Base-by-base conservation (phyloP, 2,329 filamentous ascomycete genomes). In the Colletotrichum liriopes region DNA sequence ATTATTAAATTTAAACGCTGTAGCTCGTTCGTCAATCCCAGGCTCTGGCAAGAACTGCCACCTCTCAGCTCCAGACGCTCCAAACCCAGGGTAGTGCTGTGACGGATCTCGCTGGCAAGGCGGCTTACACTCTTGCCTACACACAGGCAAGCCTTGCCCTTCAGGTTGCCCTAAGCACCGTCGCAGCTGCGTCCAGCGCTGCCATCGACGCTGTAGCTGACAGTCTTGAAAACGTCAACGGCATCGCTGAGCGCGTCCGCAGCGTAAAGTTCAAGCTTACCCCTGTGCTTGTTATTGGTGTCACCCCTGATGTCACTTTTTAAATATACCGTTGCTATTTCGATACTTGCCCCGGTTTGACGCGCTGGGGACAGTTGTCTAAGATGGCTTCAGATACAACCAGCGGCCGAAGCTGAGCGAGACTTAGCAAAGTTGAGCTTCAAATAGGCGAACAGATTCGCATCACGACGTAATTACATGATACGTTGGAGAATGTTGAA, bases 81-180 rank as follows among this genome's bases (percentile, higher is more conserved):
- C 49, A 56, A 20, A 18, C n/a, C 51, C 49, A 56, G 39, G 11
- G 20, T 20, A 37, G 11, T 7, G 35, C 37, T 18, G 23, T 47
- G 35, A 18, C 39, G 14, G 62, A 65, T 23, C 1, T 3, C 9
- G 16, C 1, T 49, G n/a, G n/a, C 26, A 54, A 52, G 18, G 49
- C 61, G 6, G 61, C 61, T 1, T 64, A 43, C 37, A 45, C 11
- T 18, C 37, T 54, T 9, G 61, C 61, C 1, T 54, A n/a, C 26
- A 64, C 49, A 2, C 61, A 64, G 37, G 47, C 61, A 26, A 54
- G 12, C 2, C 61, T 64, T 6, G 61, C 61, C 2, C 20, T 64
- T 9, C 35, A 54, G 3, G 11, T 43, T 23, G 20, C 61, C 23
- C 61, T 64, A 6, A 54, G n/a, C 37, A 64, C 37, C 37, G 26